Conservation (phyloP, 1,284 basidiomycete genomes). For the Leccinum colubrinum region DNA sequence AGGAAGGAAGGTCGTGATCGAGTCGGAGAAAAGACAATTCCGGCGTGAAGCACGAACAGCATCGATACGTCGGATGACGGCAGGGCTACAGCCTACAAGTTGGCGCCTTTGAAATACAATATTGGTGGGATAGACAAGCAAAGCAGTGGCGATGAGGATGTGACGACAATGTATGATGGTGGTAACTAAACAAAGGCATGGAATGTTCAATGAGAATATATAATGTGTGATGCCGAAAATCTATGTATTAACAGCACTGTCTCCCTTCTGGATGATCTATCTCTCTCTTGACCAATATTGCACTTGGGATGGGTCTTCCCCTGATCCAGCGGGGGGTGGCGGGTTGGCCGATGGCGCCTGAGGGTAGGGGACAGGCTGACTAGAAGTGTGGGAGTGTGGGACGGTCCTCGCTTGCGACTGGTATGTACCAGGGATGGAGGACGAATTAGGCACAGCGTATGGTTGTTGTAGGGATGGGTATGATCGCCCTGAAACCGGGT, state of each 20-base stretch:
- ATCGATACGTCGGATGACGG: conserved; percentile 8
- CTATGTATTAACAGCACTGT: conserved; percentile 15
- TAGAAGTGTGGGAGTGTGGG: conserved; percentile 9
- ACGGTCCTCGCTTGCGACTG: conserved; percentile 22
- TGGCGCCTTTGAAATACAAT: conserved; percentile 14
- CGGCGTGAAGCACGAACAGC: conserved; percentile 18
- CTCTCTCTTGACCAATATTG: conserved; percentile 32
- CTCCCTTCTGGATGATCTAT: conserved; percentile 11
- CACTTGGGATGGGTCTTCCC: conserved; percentile 26
- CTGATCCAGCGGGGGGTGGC: conserved; percentile 28
- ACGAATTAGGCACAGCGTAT: conserved; percentile 17
- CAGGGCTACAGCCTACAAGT: conserved; percentile 13
- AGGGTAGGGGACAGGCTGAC: conserved; percentile 23
- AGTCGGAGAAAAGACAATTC: conserved; percentile 12
- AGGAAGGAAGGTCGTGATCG: conserved; percentile 16
- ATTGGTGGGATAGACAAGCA: conserved; percentile 18
- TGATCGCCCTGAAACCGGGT: conserved; percentile 23
- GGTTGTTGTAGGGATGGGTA: conserved; percentile 29
- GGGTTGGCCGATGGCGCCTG: conserved; percentile 18
- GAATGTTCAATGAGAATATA: conserved; percentile 5
- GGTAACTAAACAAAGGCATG: conserved; percentile 1
- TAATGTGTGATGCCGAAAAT: conserved; percentile 17
- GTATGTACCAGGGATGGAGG: conserved; percentile 21
- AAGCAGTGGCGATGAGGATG: conserved; percentile 12
- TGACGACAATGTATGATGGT: conserved; percentile 12